phyloP scores from a whole-genome alignment of 345 rosid species.

The Acer yangbiense region DNA sequence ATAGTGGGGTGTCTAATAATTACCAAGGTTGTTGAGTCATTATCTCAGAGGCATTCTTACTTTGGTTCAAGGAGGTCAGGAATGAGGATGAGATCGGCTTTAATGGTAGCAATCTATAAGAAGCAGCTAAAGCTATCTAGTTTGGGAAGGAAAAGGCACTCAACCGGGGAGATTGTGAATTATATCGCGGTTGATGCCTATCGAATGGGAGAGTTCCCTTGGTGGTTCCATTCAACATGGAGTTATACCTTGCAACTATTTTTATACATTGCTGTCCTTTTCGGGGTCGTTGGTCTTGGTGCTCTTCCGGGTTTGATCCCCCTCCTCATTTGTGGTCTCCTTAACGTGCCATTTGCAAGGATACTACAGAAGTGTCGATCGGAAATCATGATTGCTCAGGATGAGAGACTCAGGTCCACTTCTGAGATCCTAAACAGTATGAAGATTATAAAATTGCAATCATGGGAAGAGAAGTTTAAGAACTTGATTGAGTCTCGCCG shows the following conservation, averaged over 20 bases:
- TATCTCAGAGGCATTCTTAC: conserved; percentile 72
- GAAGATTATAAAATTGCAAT: conserved; percentile 77
- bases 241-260: conserved; percentile 54
- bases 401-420: conserved; percentile 60
- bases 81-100: conserved; percentile 72
- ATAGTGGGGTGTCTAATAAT: conserved; percentile 52
- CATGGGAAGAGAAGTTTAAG: conserved; percentile 84
- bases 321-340: conserved; percentile 45
- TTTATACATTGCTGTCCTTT: conserved; percentile 50
- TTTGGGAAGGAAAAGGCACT: conserved; percentile 62
- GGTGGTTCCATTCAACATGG: conserved; percentile 81
- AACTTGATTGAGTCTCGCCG: conserved; percentile 54
- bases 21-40: conserved; percentile 60
- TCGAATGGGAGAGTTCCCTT: conserved; percentile 73
- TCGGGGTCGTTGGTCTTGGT: conserved; percentile 59
- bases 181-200: conserved; percentile 79
- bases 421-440: conserved; percentile 72
- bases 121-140: conserved; percentile 74
- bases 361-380: conserved; percentile 59
- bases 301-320: conserved; percentile 62
- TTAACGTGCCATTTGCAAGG: conserved; percentile 66
- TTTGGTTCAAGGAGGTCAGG: conserved; percentile 69
- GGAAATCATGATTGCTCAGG: conserved; percentile 69
- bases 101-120: conserved; percentile 65
- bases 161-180: conserved; percentile 77